Evolutionary conservation across 139 green algal genomes (phyloP).

Genomic region (Microglena sp.): DNA sequence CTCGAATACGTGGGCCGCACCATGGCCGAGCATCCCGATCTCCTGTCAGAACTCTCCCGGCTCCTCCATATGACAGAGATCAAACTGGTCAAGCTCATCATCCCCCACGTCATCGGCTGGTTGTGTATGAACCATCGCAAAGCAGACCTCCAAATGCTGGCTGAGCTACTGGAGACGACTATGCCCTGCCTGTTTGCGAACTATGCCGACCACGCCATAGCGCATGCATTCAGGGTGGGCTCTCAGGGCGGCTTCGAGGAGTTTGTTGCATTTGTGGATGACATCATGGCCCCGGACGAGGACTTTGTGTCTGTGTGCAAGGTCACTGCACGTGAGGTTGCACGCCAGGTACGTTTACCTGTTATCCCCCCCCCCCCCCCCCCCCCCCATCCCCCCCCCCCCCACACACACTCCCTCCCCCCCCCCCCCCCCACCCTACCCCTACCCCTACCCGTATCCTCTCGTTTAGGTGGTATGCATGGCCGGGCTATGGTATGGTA

Average conservation of each 20-base stretch:
- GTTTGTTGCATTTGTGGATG: slow-evolving; percentile 31
- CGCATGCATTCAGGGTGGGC: slow-evolving; percentile 21
- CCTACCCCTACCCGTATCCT: too few relatives aligned
- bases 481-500: too few relatives aligned
- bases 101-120: slow-evolving; percentile 26
- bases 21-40: slow-evolving; percentile 2
- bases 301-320: slow-evolving; percentile 21
- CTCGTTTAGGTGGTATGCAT: slow-evolving; percentile 14
- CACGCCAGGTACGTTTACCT: slow-evolving; percentile 6
- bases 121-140: slow-evolving; percentile 9
- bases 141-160: slow-evolving; percentile 8
- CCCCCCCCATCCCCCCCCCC: too few relatives aligned
- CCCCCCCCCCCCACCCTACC: not conserved
- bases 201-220: slow-evolving; percentile 21
- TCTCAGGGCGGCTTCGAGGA: slow-evolving; percentile 7
- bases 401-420: not conserved
- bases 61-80: slow-evolving; percentile 4
- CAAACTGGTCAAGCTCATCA: not conserved
- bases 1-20: slow-evolving; percentile 17
- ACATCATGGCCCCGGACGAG: slow-evolving; percentile 7
- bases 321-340: slow-evolving; percentile 12
- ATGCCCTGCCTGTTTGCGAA: slow-evolving; percentile 8
- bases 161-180: slow-evolving; percentile 4
- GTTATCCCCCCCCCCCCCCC: not conserved
- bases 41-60: slow-evolving; percentile 22